A percentile compares a stretch with the other conserved stretches of the same genome.
These are phyloP conservation scores for Termitomyces sp. DNA, from an alignment of 768 basidiomycete genomes.

Conservation along the genomic window DNA sequence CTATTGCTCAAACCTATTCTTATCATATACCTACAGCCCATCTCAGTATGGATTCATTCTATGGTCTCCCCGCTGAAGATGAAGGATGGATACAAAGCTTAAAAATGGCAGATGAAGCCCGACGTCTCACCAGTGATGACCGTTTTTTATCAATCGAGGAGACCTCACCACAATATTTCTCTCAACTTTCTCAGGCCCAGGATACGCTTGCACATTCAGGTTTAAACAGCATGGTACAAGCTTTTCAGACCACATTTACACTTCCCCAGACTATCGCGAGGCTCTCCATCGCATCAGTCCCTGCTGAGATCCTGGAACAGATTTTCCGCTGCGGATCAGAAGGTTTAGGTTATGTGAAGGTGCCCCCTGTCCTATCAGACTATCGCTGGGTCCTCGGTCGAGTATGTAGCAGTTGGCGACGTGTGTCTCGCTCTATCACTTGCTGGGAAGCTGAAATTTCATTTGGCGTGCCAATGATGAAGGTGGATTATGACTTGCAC, in stretches of 20 bases:
- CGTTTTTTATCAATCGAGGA: not conserved
- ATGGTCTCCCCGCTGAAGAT: no score
- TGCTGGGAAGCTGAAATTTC: not conserved
- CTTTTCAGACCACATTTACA: not conserved
- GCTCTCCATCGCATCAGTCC: not conserved
- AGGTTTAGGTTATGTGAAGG: not conserved
- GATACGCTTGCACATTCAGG: not conserved
- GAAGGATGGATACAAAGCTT: no score
- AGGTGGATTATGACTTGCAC: no score
- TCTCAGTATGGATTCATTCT: no score
- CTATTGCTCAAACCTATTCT: no score
- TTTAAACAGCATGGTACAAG: not conserved
- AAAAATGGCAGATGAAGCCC: no score
- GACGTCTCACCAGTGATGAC: no score
- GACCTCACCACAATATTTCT: not conserved
- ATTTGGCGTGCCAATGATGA: no score
- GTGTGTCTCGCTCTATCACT: not conserved
- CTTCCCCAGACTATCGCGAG: not conserved
- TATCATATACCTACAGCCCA: no score
- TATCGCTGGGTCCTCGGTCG: not conserved
- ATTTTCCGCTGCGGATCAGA: slow-evolving; percentile 1
- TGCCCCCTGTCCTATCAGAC: not conserved
- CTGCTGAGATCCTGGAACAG: not conserved
- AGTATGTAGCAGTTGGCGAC: not conserved
- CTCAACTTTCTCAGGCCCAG: not conserved